These are phyloP conservation scores for Turnera subulata DNA, from an alignment of 345 rosid genomes.

Conservation along the genomic window DNA sequence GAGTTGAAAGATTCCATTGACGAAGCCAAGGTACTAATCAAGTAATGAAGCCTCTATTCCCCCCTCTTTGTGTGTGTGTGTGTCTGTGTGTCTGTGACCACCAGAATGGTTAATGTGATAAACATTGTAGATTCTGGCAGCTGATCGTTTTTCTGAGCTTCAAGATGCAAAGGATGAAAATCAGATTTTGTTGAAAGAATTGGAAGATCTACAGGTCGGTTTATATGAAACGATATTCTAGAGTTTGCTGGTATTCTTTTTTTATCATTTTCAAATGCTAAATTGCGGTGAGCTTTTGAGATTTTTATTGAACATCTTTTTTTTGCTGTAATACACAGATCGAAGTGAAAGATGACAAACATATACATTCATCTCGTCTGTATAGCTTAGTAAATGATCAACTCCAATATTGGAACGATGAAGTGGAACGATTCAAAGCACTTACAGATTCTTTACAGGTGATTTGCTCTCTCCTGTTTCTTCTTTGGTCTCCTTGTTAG, in stretches of 20 bases:
- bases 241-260: background rate
- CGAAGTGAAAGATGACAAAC: slow-evolving; percentile 78
- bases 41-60: background rate
- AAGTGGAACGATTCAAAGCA: slow-evolving; percentile 61
- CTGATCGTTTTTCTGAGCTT: slow-evolving; percentile 81
- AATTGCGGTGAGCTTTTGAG: background rate
- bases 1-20: slow-evolving; percentile 76
- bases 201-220: slow-evolving; percentile 70
- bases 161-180: slow-evolving; percentile 67
- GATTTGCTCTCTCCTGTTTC: slow-evolving; percentile 25
- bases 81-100: slow-evolving; percentile 4
- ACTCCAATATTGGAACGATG: slow-evolving; percentile 72
- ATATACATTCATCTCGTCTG: slow-evolving; percentile 58
- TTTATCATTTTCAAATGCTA: too few species aligned
- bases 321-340: slow-evolving; percentile 28
- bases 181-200: slow-evolving; percentile 56
- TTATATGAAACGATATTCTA: background rate
- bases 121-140: slow-evolving; percentile 62
- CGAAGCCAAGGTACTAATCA: slow-evolving; percentile 58
- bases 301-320: background rate
- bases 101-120: slow-evolving; percentile 19
- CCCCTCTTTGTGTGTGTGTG: slow-evolving; percentile 2
- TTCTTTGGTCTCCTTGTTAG: slow-evolving; percentile 10
- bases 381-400: slow-evolving; percentile 72
- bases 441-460: slow-evolving; percentile 73